Evolutionary conservation across 345 rosid genomes (phyloP), one percentile per base, ranked within the genome.

Genomic region (Excoecaria agallocha): DNA sequence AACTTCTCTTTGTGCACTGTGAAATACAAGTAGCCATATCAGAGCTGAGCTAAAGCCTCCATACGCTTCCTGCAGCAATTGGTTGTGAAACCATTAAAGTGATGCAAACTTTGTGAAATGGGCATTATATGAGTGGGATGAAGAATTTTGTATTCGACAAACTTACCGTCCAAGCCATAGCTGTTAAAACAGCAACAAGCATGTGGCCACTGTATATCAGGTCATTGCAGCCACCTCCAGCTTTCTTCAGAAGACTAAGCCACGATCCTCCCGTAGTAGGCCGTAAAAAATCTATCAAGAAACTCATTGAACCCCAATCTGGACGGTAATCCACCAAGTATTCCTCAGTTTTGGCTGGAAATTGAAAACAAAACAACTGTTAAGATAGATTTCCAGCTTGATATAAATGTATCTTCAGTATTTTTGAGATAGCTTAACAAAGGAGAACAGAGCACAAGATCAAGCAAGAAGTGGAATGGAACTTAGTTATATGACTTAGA

Each of bases 151-250:
- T 17, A 20, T 35, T 19, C 61, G 30, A 30, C 30, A 10, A 65
- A 62, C 50, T 43, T 90, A 94, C 97, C 87, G 88, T 94, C 98
- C 98, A 94, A 52, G 98, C 98, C 98, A 92, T 94, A 60, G 98
- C 98, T 45, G 98, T 92, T 65, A 92, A 81, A 3, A 91, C 95
- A 72, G 95, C 92, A 72, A 94, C 98, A 71, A 92, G 92, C 98
- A 92, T 91, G 86, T 94, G 98, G 60, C 98, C 98, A 71, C 98
- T 92, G 82, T 88, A 94, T 67, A 94, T 41, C 69, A 94, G 97
- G 78, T 94, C 98, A 84, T 94, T 92, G 90, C 98, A 94, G 74
- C 98, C 98, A 35, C 98, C 98, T 66, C 95, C 91, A 15, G 98
- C 98, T 86, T 85, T 87, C 86, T 85, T 92, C 70, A 94, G 87